Conservation (phyloP, 352 stramenopile genomes). For the Globisporangium splendens region DNA sequence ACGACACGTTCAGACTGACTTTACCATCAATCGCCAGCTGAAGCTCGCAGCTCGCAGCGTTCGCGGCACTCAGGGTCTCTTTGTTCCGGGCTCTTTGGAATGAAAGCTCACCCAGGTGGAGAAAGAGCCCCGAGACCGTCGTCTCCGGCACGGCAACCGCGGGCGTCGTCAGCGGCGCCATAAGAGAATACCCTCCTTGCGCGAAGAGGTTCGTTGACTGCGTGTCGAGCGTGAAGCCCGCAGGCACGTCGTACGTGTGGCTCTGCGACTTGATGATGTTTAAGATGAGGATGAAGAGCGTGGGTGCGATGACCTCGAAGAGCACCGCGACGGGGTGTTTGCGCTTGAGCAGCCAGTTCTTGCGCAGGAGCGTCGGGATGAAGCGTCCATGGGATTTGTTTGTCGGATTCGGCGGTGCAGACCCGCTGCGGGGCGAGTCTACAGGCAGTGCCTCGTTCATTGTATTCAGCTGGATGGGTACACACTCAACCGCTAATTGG, state of each 20-base stretch:
- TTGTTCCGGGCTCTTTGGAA: slow-evolving; percentile 23
- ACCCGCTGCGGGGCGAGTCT: slow-evolving; percentile 9
- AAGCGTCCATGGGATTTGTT: slow-evolving; percentile 34
- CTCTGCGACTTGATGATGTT: slow-evolving; percentile 45
- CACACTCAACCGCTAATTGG: too few relatives aligned
- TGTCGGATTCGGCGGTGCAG: neutral
- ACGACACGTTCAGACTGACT: slow-evolving; percentile 17
- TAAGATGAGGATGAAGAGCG: slow-evolving; percentile 59
- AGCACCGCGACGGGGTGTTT: slow-evolving; percentile 44
- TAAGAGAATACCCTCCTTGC: slow-evolving; percentile 23
- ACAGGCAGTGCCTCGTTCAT: slow-evolving; percentile 8
- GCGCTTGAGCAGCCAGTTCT: slow-evolving; percentile 80
- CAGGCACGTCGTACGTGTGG: slow-evolving; percentile 24
- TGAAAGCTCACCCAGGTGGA: slow-evolving; percentile 38
- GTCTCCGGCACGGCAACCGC: slow-evolving; percentile 52
- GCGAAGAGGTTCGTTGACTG: slow-evolving; percentile 46
- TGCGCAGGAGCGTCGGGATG: slow-evolving; percentile 56
- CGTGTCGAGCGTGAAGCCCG: slow-evolving; percentile 29
- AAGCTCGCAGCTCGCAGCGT: slow-evolving; percentile 4
- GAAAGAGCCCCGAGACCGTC: slow-evolving; percentile 51
- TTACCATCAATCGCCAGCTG: slow-evolving; percentile 8
- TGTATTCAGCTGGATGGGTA: too few relatives aligned
- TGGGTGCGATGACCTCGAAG: slow-evolving; percentile 58
- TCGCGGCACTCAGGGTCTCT: slow-evolving; percentile 5
- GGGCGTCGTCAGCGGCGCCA: slow-evolving; percentile 26